Evolutionary conservation across 192 early-diverging fungal species (phyloP).

Genomic region (Coemansia sp.): DNA sequence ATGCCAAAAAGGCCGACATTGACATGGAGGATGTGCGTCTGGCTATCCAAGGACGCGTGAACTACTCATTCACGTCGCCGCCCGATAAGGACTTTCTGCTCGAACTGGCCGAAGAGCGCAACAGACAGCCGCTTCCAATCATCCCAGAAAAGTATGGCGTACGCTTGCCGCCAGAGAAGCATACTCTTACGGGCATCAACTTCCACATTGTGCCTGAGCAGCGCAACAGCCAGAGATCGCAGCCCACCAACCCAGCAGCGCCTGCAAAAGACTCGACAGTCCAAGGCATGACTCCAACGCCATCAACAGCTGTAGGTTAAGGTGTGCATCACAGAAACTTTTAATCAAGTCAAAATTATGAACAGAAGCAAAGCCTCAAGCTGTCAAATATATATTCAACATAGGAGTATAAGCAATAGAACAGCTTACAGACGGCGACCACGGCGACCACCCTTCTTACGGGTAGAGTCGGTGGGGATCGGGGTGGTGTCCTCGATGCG

Average conservation of each 20-base stretch:
- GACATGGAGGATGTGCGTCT: conserved; percentile 85
- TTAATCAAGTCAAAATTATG: neutral
- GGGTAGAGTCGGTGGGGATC: conserved; percentile 98
- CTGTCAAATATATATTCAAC: neutral
- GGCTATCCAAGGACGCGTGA: conserved; percentile 89
- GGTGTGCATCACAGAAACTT: too few relatives aligned
- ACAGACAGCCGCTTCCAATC: conserved; percentile 74
- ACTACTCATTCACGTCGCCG: conserved; percentile 87
- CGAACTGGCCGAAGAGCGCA: conserved; percentile 77
- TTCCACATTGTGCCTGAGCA: conserved; percentile 74
- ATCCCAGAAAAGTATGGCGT: conserved; percentile 81
- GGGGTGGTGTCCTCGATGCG: conserved; percentile 99
- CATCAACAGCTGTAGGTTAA: neutral
- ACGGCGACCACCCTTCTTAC: conserved; percentile 99
- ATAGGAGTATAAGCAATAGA: neutral
- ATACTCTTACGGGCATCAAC: conserved; percentile 77
- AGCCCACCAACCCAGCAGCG: neutral
- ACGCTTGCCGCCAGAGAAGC: conserved; percentile 73
- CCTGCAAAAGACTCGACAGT: neutral
- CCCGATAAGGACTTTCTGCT: conserved; percentile 88
- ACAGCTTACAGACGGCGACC: conserved; percentile 92
- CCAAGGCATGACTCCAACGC: neutral
- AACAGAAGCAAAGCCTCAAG: neutral
- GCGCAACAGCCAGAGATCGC: conserved; percentile 5
- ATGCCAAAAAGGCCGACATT: conserved; percentile 79